These are phyloP conservation scores for Syzygium syzygioides DNA, from an alignment of 441 rosid species.

Conservation along the genomic window DNA sequence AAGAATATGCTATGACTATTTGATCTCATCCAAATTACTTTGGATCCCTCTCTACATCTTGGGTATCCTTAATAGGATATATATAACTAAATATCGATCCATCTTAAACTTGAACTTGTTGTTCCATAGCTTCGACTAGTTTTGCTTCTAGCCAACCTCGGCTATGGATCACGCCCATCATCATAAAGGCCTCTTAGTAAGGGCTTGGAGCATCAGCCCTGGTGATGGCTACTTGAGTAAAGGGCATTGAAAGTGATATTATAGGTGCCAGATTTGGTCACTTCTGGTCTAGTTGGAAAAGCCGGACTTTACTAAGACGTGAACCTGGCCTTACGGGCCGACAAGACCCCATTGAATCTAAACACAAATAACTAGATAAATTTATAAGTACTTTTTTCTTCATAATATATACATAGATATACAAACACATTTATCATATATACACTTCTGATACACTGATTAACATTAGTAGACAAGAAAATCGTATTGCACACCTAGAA, in stretches of 20 bases:
- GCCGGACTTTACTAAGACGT: not conserved
- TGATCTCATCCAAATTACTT: not conserved
- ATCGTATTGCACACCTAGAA: not conserved
- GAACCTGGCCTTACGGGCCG: not conserved
- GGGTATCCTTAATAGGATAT: not conserved
- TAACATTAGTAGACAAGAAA: no score
- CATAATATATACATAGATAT: not conserved
- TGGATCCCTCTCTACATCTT: not conserved
- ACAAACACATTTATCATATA: no score
- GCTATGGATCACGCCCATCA: not conserved
- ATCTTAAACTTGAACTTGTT: not conserved
- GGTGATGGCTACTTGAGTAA: not conserved
- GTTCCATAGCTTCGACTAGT: not conserved
- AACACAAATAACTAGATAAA: not conserved
- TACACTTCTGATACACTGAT: no score
- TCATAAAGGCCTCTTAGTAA: not conserved
- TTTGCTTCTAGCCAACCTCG: no score
- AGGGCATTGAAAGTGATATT: not conserved
- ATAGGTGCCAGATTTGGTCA: not conserved
- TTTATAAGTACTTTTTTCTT: not conserved
- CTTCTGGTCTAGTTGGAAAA: not conserved
- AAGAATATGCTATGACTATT: not conserved
- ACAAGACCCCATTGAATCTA: not conserved
- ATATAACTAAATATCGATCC: not conserved
- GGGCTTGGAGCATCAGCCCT: not conserved